Evolutionary conservation across 202 grass and related monocot genomes (phyloP).

Genomic region (Carex sylvatica): DNA sequence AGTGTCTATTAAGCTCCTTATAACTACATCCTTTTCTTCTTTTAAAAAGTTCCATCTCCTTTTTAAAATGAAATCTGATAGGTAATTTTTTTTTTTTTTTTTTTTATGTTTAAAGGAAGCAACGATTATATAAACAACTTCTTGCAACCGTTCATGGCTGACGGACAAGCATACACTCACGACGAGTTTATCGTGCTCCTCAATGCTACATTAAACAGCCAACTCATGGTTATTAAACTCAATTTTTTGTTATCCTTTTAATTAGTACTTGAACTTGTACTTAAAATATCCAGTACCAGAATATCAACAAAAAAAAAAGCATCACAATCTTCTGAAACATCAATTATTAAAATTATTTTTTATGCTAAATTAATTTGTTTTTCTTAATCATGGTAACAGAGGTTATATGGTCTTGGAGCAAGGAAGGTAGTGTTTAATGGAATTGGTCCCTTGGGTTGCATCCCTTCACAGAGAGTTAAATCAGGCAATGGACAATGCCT

Average conservation of each 20-base stretch:
- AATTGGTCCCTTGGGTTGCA: slow-evolving; percentile 82
- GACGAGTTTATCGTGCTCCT: slow-evolving; percentile 69
- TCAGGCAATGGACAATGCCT: slow-evolving; percentile 64
- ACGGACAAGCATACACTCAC: slow-evolving; percentile 70
- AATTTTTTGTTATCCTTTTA: not conserved
- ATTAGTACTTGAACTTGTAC: not conserved
- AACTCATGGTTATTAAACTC: slow-evolving; percentile 49
- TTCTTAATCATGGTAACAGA: slow-evolving; percentile 31
- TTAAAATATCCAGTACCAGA: not conserved
- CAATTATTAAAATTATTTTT: not conserved
- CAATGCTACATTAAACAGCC: slow-evolving; percentile 47
- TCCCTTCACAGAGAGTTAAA: slow-evolving; percentile 77
- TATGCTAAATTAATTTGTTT: not conserved
- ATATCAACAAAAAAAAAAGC: not conserved
- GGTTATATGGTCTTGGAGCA: slow-evolving; percentile 70
- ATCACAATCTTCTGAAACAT: not conserved
- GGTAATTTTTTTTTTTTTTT: not conserved
- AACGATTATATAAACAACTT: slow-evolving; percentile 98
- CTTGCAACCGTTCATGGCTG: slow-evolving; percentile 82
- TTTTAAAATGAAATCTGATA: not conserved
- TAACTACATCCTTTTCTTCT: slow-evolving; percentile 3
- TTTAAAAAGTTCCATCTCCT: not conserved
- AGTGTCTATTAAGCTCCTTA: not conserved
- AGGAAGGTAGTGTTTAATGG: slow-evolving; percentile 75
- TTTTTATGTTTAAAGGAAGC: slow-evolving; percentile 52